These are phyloP conservation scores for Candida pseudofarinosa DNA, from an alignment of 805 yeast species.

Conservation along the genomic window DNA sequence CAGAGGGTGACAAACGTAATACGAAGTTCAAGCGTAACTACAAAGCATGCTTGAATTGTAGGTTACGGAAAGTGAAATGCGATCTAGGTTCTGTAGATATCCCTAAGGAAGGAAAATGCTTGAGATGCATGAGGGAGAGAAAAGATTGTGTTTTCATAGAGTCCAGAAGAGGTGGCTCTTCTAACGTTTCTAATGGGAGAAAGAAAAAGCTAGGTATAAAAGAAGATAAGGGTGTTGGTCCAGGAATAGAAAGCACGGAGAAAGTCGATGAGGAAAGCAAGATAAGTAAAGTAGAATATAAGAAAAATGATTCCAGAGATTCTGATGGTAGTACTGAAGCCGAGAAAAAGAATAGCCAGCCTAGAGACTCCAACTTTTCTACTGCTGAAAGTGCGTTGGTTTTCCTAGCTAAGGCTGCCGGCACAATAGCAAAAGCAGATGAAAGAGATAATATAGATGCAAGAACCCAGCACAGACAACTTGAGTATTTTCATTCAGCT, in stretches of 20 bases:
- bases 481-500: conserved; percentile 27
- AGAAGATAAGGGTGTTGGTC: neutral
- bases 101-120: conserved; percentile 80
- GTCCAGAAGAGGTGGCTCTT: conserved; percentile 27
- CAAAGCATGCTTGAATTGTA: conserved; percentile 81
- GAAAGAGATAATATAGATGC: conserved; percentile 60
- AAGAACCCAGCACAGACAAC: conserved; percentile 41
- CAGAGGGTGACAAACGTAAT: neutral
- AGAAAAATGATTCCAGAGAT: neutral
- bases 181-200: conserved; percentile 39
- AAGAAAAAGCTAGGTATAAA: conserved; percentile 45
- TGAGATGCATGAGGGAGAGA: conserved; percentile 77
- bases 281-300: neutral
- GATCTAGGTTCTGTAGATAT: conserved; percentile 73
- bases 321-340: neutral
- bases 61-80: conserved; percentile 80
- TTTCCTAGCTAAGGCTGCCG: conserved; percentile 75
- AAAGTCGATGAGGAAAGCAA: neutral
- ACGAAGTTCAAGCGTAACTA: conserved; percentile 58
- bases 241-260: neutral
- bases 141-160: conserved; percentile 69
- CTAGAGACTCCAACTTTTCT: conserved; percentile 20
- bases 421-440: conserved; percentile 66
- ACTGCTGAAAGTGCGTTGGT: conserved; percentile 60
- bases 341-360: neutral